Percentiles rank a stretch among this genome's conserved stretches.
These are phyloP conservation scores for Solanum hybrid DNA, from an alignment of 305 asterid genomes.

Conservation along the genomic window DNA sequence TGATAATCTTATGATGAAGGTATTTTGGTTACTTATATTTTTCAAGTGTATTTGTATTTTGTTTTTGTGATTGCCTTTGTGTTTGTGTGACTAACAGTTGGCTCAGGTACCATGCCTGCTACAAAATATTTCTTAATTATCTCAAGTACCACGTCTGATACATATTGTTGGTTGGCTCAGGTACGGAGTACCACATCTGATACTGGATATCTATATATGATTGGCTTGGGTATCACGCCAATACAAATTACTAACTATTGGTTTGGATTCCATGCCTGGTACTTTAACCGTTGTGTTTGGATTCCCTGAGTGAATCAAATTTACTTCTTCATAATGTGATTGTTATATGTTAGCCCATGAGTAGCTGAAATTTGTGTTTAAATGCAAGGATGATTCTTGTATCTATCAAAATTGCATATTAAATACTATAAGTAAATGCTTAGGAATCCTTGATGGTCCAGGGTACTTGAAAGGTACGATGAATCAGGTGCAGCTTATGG, in stretches of 20 bases:
- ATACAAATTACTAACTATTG: neutral
- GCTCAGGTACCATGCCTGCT: too few relatives aligned
- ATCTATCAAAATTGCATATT: neutral
- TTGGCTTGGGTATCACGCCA: neutral
- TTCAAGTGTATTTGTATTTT: too few relatives aligned
- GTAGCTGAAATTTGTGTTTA: neutral
- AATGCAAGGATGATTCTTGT: neutral
- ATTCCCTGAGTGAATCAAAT: neutral
- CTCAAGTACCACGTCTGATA: too few relatives aligned
- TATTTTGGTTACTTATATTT: too few relatives aligned
- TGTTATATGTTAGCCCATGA: neutral
- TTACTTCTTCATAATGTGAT: neutral
- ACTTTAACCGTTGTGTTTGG: neutral
- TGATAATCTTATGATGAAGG: too few relatives aligned
- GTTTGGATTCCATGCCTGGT: neutral
- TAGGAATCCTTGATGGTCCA: neutral
- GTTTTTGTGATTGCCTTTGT: too few relatives aligned
- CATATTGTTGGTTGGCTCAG: too few relatives aligned
- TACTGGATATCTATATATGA: neutral
- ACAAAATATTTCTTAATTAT: too few relatives aligned
- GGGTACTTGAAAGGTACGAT: neutral
- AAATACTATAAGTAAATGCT: too few relatives aligned
- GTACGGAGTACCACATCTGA: too few relatives aligned
- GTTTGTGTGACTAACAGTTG: too few relatives aligned
- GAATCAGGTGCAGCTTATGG: neutral